A percentile compares a stretch with the other conserved stretches of the same genome.
Evolutionary conservation across 106 monocot species (phyloP).

Genomic region (Dendrobium huoshanense): DNA sequence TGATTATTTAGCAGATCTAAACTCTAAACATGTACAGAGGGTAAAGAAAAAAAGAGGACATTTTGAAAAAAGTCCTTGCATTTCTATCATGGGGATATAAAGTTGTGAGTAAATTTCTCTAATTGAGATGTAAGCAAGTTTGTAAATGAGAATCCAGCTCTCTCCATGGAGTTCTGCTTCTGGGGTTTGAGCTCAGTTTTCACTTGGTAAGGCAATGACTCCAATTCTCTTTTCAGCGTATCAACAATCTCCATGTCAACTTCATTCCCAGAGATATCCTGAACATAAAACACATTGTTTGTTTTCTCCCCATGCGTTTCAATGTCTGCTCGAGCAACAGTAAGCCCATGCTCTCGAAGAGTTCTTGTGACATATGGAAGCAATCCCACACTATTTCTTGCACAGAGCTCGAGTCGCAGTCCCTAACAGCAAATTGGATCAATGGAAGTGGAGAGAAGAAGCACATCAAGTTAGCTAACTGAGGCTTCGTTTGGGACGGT

Average conservation of each 20-base stretch:
- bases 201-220: slow-evolving; percentile 37
- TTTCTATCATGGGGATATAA: slow-evolving; percentile 17
- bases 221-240: slow-evolving; percentile 36
- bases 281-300: slow-evolving; percentile 44
- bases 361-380: slow-evolving; percentile 51
- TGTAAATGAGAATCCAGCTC: slow-evolving; percentile 25
- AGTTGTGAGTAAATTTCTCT: slow-evolving; percentile 39
- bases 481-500: too few relatives aligned
- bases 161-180: slow-evolving; percentile 11
- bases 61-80: neutral
- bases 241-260: slow-evolving; percentile 36
- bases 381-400: slow-evolving; percentile 29
- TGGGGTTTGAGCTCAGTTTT: slow-evolving; percentile 29
- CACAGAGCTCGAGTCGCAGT: slow-evolving; percentile 47
- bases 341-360: slow-evolving; percentile 53
- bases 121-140: slow-evolving; percentile 43
- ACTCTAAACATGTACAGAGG: neutral
- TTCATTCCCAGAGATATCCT: slow-evolving; percentile 42
- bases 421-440: slow-evolving; percentile 26
- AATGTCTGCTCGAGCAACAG: slow-evolving; percentile 49
- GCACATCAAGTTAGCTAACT: neutral
- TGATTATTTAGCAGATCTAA: neutral
- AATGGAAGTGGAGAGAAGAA: slow-evolving; percentile 2
- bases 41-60: neutral
- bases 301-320: slow-evolving; percentile 44